Percentiles rank a stretch among this genome's conserved stretches.
Conservation (phyloP, 1,284 basidiomycete genomes). For the Puccinia hordei region DNA sequence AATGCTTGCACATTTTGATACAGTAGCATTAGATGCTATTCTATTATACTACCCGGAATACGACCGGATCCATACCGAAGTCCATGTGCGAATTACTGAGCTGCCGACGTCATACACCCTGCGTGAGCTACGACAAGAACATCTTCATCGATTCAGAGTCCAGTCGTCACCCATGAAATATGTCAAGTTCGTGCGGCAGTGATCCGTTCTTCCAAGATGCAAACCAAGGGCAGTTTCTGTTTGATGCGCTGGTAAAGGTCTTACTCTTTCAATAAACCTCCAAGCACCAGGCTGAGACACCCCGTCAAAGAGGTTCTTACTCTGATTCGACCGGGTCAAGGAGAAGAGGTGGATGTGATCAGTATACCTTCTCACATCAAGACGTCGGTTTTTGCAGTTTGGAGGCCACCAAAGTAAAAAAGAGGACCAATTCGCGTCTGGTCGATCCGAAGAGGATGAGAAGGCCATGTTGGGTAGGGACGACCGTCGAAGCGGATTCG, state of each 20-base stretch:
- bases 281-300: conserved; percentile 97
- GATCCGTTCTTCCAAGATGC: conserved; percentile 99
- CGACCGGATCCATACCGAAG: no score
- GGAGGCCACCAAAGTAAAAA: conserved; percentile 68
- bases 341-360: conserved; percentile 88
- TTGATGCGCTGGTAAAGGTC: conserved; percentile 90
- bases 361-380: conserved; percentile 67
- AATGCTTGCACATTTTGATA: no score
- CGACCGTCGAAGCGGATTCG: conserved; percentile 91
- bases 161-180: conserved; percentile 99
- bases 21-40: no score
- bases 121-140: conserved; percentile 84
- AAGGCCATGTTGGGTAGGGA: conserved; percentile 91
- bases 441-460: conserved; percentile 89
- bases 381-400: conserved; percentile 84
- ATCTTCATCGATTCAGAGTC: conserved; percentile 92
- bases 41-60: no score
- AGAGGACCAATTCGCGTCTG: conserved; percentile 65
- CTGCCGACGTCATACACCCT: no score
- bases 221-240: conserved; percentile 91
- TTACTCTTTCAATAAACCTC: conserved; percentile 94
- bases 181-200: conserved; percentile 94
- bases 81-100: no score
- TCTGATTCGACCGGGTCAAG: conserved; percentile 87
- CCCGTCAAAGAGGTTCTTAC: conserved; percentile 89